Percentiles rank a stretch among this genome's conserved stretches.
phyloP scores from a whole-genome alignment of 768 basidiomycete species.

The Boletellus sp. region DNA sequence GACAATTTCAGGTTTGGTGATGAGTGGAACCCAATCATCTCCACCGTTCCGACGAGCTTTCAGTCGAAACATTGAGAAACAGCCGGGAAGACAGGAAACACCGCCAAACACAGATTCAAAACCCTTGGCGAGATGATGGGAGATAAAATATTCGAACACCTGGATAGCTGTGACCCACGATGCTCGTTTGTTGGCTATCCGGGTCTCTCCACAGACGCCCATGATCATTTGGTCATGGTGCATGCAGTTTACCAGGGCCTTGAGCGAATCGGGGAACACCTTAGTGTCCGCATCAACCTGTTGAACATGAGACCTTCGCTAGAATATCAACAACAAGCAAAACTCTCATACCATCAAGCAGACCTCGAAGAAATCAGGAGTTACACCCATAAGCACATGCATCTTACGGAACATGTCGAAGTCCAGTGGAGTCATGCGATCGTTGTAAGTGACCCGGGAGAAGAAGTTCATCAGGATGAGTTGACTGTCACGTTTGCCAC shows the following conservation, averaged over 20 bases:
- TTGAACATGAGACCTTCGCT: conserved; percentile 10
- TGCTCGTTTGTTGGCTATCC: conserved; percentile 96
- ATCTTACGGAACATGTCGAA: conserved; percentile 98
- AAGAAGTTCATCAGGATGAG: conserved; percentile 99
- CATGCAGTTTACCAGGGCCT: conserved; percentile 94
- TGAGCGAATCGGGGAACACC: conserved; percentile 86
- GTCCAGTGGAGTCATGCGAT: conserved; percentile 96
- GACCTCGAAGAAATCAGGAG: conserved; percentile 97
- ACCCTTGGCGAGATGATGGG: conserved; percentile 96
- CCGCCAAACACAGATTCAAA: conserved; percentile 99
- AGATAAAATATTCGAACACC: conserved; percentile 98
- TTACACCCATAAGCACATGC: conserved; percentile 96
- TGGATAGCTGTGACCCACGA: conserved; percentile 99
- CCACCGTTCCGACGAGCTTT: conserved; percentile 86
- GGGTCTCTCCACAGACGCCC: conserved; percentile 98
- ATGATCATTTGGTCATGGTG: conserved; percentile 98
- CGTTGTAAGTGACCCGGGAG: conserved; percentile 97
- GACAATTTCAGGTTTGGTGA: conserved; percentile 95
- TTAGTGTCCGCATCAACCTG: conserved; percentile 99
- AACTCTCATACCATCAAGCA: conserved; percentile 80
- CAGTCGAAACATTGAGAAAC: conserved; percentile 98
- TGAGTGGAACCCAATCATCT: conserved; percentile 96
- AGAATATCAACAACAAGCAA: background rate
- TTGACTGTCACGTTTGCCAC: conserved; percentile 98
- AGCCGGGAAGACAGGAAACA: conserved; percentile 98